Base-by-base conservation (phyloP, 805 yeast species). In the Metschnikowia koreensis region DNA sequence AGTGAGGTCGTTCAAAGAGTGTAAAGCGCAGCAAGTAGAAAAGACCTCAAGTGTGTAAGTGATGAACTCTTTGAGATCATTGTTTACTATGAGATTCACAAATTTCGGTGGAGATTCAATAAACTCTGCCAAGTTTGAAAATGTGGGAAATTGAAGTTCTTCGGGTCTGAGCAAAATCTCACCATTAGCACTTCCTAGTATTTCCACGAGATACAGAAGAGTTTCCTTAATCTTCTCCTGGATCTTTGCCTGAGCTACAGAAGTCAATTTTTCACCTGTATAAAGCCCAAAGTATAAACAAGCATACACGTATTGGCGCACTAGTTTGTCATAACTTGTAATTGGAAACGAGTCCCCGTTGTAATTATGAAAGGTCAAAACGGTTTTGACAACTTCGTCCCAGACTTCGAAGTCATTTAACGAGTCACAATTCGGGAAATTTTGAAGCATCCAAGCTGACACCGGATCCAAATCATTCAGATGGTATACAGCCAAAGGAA, bases 1-100 rank as follows among this genome's bases (percentile, higher is more conserved):
- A 1, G 74, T 66, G n/a, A 70, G 60, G 36, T 67, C 69, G 44
- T 67, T 70, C 38, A 68, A 63, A 0, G 75, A 69, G 46, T 65
- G 71, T 22, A 74, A 60, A 40, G 60, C 61, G 38, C 66, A 66
- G 54, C 76, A 73, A 1, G 68, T 65, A 6, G 61, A 57, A 4
- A 71, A 53, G 8, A 53, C 44, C 28, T 44, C 41, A 3, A 44
- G 44, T 22, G 39, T 29, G 27, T 33, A 46, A 12, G 41, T 38
- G 29, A 50, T 11, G 38, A 46, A 37, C 6, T 47, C 41, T 3
- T 11, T 38, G 31, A 53, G 41, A 15, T 40, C 6, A 5, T 45
- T 11, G 0, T 47, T 43, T 5, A 41, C 9, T 10, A 53, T 34
- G 5, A 37, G n/a, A 3, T 28, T 26, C 22, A 47, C 45, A 16